phyloP scores from a whole-genome alignment of 176 grass and related monocot genomes.

The Metroxylon sagu region DNA sequence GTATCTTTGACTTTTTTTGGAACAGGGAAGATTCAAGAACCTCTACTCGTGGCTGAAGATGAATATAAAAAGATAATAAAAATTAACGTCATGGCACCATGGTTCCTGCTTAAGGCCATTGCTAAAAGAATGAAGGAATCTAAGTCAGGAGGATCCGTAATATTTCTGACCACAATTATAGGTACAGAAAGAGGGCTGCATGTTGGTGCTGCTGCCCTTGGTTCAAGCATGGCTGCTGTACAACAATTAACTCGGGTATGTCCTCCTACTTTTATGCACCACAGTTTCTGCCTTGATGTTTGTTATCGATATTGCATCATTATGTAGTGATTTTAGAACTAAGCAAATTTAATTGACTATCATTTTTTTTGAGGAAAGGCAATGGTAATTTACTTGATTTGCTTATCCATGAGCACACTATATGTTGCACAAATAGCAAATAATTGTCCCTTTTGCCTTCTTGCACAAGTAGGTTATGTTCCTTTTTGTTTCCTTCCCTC shows the following conservation, averaged over 20 bases:
- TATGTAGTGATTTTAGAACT: background rate
- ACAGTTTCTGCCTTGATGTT: background rate
- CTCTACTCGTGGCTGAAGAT: conserved; percentile 45
- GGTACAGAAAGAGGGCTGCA: conserved; percentile 86
- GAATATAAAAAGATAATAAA: conserved; percentile 59
- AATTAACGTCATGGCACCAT: conserved; percentile 60
- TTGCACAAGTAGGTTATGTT: no score
- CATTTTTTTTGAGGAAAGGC: no score
- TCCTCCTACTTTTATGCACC: background rate
- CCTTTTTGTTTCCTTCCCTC: no score
- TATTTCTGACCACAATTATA: conserved; percentile 80
- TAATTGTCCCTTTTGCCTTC: no score
- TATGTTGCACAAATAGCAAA: no score
- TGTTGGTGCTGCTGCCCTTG: conserved; percentile 58
- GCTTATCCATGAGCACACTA: no score
- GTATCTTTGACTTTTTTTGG: no score
- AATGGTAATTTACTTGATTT: no score
- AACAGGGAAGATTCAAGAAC: conserved; percentile 60
- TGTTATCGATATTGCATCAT: no score
- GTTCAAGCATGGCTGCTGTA: conserved; percentile 61
- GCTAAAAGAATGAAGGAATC: conserved; percentile 47
- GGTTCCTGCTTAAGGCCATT: conserved; percentile 60
- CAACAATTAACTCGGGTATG: conserved; percentile 70
- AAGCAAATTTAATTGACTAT: background rate
- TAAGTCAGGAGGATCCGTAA: conserved; percentile 41